Percentiles rank a stretch among this genome's conserved stretches.
Conservation (phyloP, 345 rosid genomes). For the Bruguiera gymnorhiza region DNA sequence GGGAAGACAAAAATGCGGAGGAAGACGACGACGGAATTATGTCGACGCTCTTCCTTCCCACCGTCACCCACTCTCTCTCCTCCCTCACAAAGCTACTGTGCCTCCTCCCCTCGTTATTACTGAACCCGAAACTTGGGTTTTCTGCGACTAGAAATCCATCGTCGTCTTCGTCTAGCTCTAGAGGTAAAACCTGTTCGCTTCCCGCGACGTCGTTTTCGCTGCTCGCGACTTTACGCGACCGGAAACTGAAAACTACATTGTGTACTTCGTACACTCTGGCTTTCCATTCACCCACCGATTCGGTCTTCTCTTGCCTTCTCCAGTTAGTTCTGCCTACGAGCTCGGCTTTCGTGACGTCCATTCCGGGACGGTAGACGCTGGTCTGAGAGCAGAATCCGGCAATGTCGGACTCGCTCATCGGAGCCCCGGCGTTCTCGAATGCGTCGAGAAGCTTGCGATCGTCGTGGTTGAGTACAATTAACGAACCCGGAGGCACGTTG, state of each 20-base stretch:
- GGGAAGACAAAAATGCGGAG: slow-evolving; percentile 9
- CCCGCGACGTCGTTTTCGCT: slow-evolving; percentile 53
- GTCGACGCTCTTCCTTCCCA: slow-evolving; percentile 73
- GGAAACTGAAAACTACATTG: slow-evolving; percentile 73
- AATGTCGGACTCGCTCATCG: slow-evolving; percentile 60
- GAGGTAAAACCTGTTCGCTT: slow-evolving; percentile 59
- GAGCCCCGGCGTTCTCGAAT: slow-evolving; percentile 66
- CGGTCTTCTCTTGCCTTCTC: slow-evolving; percentile 78
- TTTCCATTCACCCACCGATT: slow-evolving; percentile 73
- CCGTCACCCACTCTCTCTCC: slow-evolving; percentile 61
- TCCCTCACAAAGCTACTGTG: slow-evolving; percentile 94
- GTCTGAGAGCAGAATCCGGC: slow-evolving; percentile 62
- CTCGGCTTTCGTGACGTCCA: slow-evolving; percentile 88
- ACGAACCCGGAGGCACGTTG: slow-evolving; percentile 58
- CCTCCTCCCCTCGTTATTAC: slow-evolving; percentile 47
- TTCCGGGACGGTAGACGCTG: slow-evolving; percentile 83
- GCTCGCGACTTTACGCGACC: slow-evolving; percentile 53
- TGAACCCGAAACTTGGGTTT: slow-evolving; percentile 54
- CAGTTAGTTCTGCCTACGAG: slow-evolving; percentile 72
- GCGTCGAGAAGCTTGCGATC: slow-evolving; percentile 68
- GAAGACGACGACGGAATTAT: slow-evolving; percentile 47
- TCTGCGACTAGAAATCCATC: slow-evolving; percentile 89
- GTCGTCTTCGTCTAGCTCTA: slow-evolving; percentile 72
- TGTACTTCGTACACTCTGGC: slow-evolving; percentile 73
- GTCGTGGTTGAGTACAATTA: slow-evolving; percentile 69